Base-by-base conservation (phyloP, 768 basidiomycete genomes). In the Suillus fuscotomentosus region DNA sequence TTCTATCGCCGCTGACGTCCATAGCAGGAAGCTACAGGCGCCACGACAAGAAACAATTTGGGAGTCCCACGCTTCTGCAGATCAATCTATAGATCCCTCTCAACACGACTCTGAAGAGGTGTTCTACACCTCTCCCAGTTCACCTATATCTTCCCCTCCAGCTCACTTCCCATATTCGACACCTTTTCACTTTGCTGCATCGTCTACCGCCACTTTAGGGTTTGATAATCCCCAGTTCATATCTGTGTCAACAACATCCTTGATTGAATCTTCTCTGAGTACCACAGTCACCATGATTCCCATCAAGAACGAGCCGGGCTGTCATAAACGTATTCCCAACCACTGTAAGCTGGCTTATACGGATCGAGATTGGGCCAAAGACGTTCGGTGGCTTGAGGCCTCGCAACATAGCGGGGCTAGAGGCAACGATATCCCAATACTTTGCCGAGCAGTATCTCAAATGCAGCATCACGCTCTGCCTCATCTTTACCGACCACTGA, bases 111-210 rank as follows among this genome's bases (percentile, higher is more conserved):
- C 71, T 17, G 81, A 80, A 65, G 75, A 77, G 45, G 77, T 82
- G 34, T 91, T 87, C 74, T 91, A 86, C 72, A 91, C 88, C 1
- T 87, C 88, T 20, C 77, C 80, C 64, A 77, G 83, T 14, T 84
- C 86, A 9, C 87, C 87, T 20, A 77, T 82, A 41, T 77, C 81
- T 3, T 85, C 60, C 67, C 74, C 45, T 70, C 68, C 60, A 67
- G 68, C 22, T 42, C 41, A 14, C 65, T 66, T 65, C 59, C 67
- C 73, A 65, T 54, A 74, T 50, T 67, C 67, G 1, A 71, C 68
- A 0, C 70, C 73, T 13, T 61, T 68, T 50, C 65, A 62, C 56
- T 77, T 70, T 65, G 72, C 69, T 60, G 70, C 72, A 43, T 77
- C 80, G 3, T 71, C 76, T 15, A 63, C 73, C 45, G 68, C 70